Base-by-base conservation (phyloP, 306 rosid species). In the Vicia faba region DNA sequence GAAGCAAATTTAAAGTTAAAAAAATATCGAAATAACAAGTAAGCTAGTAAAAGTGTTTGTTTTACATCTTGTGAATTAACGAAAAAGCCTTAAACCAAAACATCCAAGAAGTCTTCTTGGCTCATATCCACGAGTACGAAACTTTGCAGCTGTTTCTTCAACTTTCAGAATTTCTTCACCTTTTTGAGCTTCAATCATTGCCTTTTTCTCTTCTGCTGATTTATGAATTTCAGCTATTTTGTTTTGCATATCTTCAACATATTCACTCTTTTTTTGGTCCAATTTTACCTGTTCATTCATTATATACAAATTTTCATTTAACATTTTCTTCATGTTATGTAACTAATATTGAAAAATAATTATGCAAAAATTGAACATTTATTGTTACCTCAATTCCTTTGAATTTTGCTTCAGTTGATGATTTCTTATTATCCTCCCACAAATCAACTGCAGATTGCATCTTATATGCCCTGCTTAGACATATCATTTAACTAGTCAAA, bases 121-220 rank as follows among this genome's bases (percentile, higher is more conserved):
- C 13, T 70, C 35, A 71, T 75, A 78, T n/a, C 95, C 96, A 14
- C 88, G 86, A 43, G 89, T 84, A 35, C 86, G 89, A 75, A 74
- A 81, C 66, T 84, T 89, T 5, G 86, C 87, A 44, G 93, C 89
- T 4, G 60, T 60, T 62, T 92, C 93, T 75, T 89, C 96, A 4
- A 85, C 83, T 64, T 86, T 82, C 50, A 86, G 85, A 49, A 79
- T 51, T 25, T 84, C 88, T 75, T 82, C 91, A 4, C 82, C 85
- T 8, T 73, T 79, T 36, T 83, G 64, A 0, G 96, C 98, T 80
- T 84, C 96, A 62, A 82, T 75, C 4, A 8, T 0, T 39, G 97
- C 96, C 76, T 73, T 93, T 82, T 72, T 84, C 66, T 86, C 97
- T 65, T 89, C 89, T 66, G 97, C 93, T 3, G 25, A 19, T 61